Base-by-base conservation (phyloP, 129 eudicot species). In the Sambucus nigra region DNA sequence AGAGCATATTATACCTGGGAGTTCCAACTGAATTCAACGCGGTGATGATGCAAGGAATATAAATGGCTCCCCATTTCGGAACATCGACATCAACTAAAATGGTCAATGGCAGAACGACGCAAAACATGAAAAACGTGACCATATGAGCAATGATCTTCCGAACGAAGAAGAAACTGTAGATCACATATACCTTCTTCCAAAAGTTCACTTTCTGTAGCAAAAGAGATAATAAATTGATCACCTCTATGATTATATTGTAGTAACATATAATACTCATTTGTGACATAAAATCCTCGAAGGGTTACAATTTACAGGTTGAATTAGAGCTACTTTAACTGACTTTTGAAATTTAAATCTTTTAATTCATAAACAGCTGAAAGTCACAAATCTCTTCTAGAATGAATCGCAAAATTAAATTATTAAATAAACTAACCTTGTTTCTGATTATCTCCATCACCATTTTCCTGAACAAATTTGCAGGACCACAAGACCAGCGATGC, bases 401-500 rank as follows among this genome's bases (percentile, higher is more conserved):
- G 16, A 7, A 16, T 22, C 15, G 22, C 21, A 14, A 25, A 7
- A 35, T 35, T 15, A 15, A n/a, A n/a, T n/a, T 31, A 31, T 5
- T 1, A 7, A 23, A 10, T 40, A 31, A 39, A 42, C 78, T 14
- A 25, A 82, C 98, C 84, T 89, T 89, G 68, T 84, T 89, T 52
- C 75, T 81, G 33, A 75, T 73, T 44, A 89, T 89, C 51, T 89
- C 97, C 76, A 81, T 67, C 29, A 84, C 87, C 95, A 89, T 89
- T 66, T 84, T 84, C 45, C 97, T 70, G 70, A 89, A 84, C 64
- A 89, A 55, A 72, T 89, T 84, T n/a, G 98, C 98, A 7, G 98
- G 98, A 51, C 98, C 98, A 69, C 98, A 89, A 18, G 98, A 89
- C 98, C 98, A 89, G 23, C 98, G 53, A 67, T 89, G 98, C 76